Base-by-base conservation (phyloP, 2,329 filamentous ascomycete genomes). In the Trichoderma asperellum region DNA sequence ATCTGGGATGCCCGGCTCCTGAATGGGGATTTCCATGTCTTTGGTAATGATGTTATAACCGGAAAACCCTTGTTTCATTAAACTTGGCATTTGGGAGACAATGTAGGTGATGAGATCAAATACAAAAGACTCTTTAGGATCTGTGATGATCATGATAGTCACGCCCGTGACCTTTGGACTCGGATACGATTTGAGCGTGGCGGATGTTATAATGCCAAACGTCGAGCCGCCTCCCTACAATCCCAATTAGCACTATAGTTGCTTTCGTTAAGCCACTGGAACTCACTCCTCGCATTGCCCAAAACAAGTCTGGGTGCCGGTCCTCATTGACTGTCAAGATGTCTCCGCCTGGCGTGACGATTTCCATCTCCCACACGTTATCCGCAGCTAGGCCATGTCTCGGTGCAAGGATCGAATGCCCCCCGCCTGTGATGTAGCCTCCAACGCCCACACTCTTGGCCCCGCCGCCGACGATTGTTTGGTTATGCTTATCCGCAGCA, bases 371-470 rank as follows among this genome's bases (percentile, higher is more conserved):
- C 4, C 91, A 76, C 1, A 88, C 85, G 53, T 90, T 85, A 72
- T 91, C 89, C 0, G 86, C 87, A 2, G 79, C 89, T n/a, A 92
- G 77, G 0, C 89, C 89, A 71, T 85, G 86, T 1, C 78, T 81
- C 0, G 86, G 83, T 0, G 80, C 78, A 1, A 91, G 77, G 0
- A 86, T 76, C 0, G 82, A 85, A 75, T 91, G 89, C 0, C 89
- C 89, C 2, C 87, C 89, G 0, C 88, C 88, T 16, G 87, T 87
- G 2, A 85, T 79, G 64, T 87, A 91, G 0, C 89, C 89, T 7
- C 87, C 88, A 0, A 88, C 80, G 0, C 86, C 85, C 2, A 91
- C 88, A 0, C 84, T 84, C 55, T 83, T 83, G 47, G 82, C 83
- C 2, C 83, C 83, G 2, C 88, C 88, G 0, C 84, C 86, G 0